Evolutionary conservation across 805 yeast genomes (phyloP), one percentile per base, ranked within the genome.

Genomic region (Saccharomyces paradoxus): DNA sequence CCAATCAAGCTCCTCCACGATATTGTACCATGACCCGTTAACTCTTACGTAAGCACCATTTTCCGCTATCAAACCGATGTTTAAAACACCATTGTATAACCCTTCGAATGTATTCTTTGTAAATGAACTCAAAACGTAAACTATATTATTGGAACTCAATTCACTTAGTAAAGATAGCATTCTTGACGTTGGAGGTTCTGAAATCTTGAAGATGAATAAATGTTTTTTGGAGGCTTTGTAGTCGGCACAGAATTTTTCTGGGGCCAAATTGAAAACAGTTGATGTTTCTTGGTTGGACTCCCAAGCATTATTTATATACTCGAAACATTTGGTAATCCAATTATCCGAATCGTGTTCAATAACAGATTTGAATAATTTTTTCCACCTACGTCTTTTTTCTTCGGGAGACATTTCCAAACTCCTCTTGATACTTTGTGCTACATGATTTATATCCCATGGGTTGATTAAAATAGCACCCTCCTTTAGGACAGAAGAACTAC

Each of bases 31-130:
- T 12, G 74, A 70, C 59, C 67, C 63, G 24, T 80, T 77, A 21
- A 81, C 63, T 66, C 80, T 83, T 37, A 92, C 77, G 63, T 80
- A 89, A 0, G 89, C 95, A 41, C 98, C 98, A 65, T 86, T 84
- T 69, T 91, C 98, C 1, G 97, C 96, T 58, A 92, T 83, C 52
- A 92, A 74, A 0, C 97, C 97, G 29, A 91, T 64, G 46, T 81
- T 81, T 1, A 86, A 81, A 3, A 82, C 77, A 60, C 89, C 78
- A 22, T 85, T 76, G 71, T 84, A 90, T 53, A 82, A 71, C 53
- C 87, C 75, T 57, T 86, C 87, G 64, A 91, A 71, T 47, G 84
- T 87, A 1, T 76, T 70, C 55, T 86, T 77, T 51, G 82, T 83
- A 63, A 83, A 78, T 48, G 81, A 80, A 58, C 90, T 83, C 53